A percentile compares a stretch with the other conserved stretches of the same genome.
Evolutionary conservation across 768 basidiomycete genomes (phyloP).

Genomic region (Xerocomellus amylosporus): DNA sequence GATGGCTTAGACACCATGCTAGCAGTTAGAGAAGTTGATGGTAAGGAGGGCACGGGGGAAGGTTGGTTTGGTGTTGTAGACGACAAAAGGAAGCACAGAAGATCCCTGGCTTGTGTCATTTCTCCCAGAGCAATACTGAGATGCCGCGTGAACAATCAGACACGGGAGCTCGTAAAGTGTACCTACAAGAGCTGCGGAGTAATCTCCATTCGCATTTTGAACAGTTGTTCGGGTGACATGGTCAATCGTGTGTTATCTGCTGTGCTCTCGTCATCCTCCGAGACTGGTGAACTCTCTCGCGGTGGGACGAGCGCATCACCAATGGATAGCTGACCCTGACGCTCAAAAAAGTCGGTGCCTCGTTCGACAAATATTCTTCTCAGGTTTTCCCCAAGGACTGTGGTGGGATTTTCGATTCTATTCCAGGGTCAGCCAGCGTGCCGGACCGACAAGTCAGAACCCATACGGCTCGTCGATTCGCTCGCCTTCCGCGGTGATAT

Average conservation of each 20-base stretch:
- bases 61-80: slow-evolving; percentile 37
- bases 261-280: slow-evolving; percentile 31
- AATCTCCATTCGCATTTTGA: slow-evolving; percentile 71
- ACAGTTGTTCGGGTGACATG: slow-evolving; percentile 74
- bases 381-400: slow-evolving; percentile 62
- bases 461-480: slow-evolving; percentile 71
- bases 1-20: slow-evolving; percentile 65
- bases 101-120: slow-evolving; percentile 72
- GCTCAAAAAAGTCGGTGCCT: slow-evolving; percentile 73
- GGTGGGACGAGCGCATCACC: slow-evolving; percentile 25
- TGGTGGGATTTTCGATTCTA: slow-evolving; percentile 55
- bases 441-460: slow-evolving; percentile 1
- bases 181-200: slow-evolving; percentile 72
- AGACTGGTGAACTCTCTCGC: slow-evolving; percentile 24
- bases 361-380: slow-evolving; percentile 70
- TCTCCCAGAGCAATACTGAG: slow-evolving; percentile 72
- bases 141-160: slow-evolving; percentile 15
- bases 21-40: slow-evolving; percentile 48
- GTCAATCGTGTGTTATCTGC: slow-evolving; percentile 33
- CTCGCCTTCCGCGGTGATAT: slow-evolving; percentile 69
- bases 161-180: neutral
- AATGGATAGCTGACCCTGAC: slow-evolving; percentile 31
- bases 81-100: slow-evolving; percentile 58
- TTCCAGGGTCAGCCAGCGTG: slow-evolving; percentile 18
- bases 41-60: slow-evolving; percentile 27